Conservation (phyloP, 75 land plant genomes). For the Sequoia sempervirens region DNA sequence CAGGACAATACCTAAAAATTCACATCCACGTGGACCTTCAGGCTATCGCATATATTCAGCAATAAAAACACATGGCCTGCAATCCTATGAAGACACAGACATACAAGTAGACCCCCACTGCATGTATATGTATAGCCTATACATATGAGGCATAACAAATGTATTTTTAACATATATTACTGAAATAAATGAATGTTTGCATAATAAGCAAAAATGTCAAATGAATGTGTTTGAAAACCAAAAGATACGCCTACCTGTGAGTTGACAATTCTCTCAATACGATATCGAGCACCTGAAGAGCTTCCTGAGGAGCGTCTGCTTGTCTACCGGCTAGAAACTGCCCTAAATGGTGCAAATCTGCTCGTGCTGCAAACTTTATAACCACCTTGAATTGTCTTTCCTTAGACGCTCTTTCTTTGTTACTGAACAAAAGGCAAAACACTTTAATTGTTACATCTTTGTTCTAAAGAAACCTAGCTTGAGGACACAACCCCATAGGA, state of each 20-base stretch:
- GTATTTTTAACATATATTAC: neutral
- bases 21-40: neutral
- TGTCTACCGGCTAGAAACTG: constrained; percentile 83
- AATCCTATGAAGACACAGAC: neutral
- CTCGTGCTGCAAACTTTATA: constrained; percentile 84
- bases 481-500: neutral
- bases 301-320: constrained; percentile 84
- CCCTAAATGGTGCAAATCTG: constrained; percentile 83
- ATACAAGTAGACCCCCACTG: neutral
- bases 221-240: neutral
- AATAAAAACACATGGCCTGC: neutral
- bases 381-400: constrained; percentile 74
- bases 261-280: constrained; percentile 80
- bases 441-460: neutral
- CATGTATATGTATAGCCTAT: neutral
- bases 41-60: too few species aligned
- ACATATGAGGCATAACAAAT: neutral
- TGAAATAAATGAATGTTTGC: neutral
- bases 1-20: constrained; percentile 48
- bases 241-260: constrained; percentile 35
- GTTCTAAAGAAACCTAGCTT: neutral
- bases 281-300: constrained; percentile 86
- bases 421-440: neutral
- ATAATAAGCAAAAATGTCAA: neutral
- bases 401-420: constrained; percentile 24